Percentiles rank a stretch among this genome's conserved stretches.
These are phyloP conservation scores for Capniomyces stellatus DNA, from an alignment of 371 early-diverging fungal species.

Conservation along the genomic window DNA sequence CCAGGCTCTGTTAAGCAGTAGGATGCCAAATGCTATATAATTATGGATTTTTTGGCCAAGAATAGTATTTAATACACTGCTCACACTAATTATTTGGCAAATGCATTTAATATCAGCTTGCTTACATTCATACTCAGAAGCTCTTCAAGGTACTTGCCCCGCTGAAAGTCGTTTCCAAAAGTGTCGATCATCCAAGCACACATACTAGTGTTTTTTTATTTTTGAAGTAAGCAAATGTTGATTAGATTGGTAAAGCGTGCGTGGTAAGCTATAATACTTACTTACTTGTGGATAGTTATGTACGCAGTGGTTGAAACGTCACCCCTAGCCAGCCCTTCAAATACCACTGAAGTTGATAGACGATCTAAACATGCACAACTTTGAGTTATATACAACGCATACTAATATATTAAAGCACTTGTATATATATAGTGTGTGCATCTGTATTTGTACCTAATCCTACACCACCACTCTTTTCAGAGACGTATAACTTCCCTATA, in stretches of 20 bases:
- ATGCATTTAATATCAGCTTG: not conserved
- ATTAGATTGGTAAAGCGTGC: not conserved
- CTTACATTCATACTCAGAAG: slow-evolving; percentile 26
- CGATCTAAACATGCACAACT: slow-evolving; percentile 12
- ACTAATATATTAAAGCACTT: not conserved
- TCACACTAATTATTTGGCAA: not conserved
- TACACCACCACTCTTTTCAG: slow-evolving; percentile 24
- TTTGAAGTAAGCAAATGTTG: not conserved
- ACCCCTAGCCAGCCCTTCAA: slow-evolving; percentile 37
- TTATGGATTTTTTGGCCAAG: not conserved
- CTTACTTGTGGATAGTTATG: slow-evolving; percentile 34
- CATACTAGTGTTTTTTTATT: slow-evolving; percentile 20
- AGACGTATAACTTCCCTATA: slow-evolving; percentile 19
- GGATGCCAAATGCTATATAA: slow-evolving; percentile 21
- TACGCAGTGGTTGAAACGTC: slow-evolving; percentile 40
- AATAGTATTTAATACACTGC: not conserved
- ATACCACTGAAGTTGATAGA: slow-evolving; percentile 29
- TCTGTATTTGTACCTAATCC: slow-evolving; percentile 9
- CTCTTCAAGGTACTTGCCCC: slow-evolving; percentile 28
- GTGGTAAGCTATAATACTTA: slow-evolving; percentile 5
- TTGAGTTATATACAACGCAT: not conserved
- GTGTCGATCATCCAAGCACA: slow-evolving; percentile 40
- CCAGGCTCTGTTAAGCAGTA: slow-evolving; percentile 60
- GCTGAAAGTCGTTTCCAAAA: slow-evolving; percentile 30
- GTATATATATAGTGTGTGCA: not conserved